Conservation (phyloP, 257 asterid species). For the Eucommia ulmoides region DNA sequence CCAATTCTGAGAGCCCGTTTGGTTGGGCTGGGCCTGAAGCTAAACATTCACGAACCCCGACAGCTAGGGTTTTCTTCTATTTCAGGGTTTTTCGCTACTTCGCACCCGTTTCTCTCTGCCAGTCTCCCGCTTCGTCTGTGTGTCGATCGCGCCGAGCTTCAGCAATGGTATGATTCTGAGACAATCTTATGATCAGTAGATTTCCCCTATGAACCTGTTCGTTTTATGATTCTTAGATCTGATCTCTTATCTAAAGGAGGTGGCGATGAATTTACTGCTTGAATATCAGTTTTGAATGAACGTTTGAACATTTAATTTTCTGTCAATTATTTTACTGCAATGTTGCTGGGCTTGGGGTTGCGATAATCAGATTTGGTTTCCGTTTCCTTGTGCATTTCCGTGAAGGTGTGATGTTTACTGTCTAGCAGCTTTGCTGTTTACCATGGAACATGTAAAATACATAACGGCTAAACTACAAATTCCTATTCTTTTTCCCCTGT, state of each 20-base stretch:
- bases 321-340: too few species aligned
- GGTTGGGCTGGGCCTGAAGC: too few species aligned
- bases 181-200: background rate
- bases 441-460: too few species aligned
- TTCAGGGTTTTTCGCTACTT: constrained; percentile 4
- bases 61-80: constrained; percentile 30
- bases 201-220: background rate
- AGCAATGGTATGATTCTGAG: constrained; percentile 9
- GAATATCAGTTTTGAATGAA: too few species aligned
- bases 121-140: background rate
- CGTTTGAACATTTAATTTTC: too few species aligned
- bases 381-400: background rate
- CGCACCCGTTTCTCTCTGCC: background rate
- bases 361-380: background rate
- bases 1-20: too few species aligned
- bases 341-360: too few species aligned
- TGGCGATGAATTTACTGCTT: background rate
- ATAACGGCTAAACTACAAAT: background rate
- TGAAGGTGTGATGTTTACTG: background rate
- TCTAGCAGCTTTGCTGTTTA: too few species aligned
- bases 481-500: background rate
- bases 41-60: too few species aligned
- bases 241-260: background rate
- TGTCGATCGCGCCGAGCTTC: background rate
- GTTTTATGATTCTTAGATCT: background rate